A percentile compares a stretch with the other conserved stretches of the same genome.
Evolutionary conservation across 1,139 yeast genomes (phyloP).

Genomic region (Saccharomyces pastorianus): DNA sequence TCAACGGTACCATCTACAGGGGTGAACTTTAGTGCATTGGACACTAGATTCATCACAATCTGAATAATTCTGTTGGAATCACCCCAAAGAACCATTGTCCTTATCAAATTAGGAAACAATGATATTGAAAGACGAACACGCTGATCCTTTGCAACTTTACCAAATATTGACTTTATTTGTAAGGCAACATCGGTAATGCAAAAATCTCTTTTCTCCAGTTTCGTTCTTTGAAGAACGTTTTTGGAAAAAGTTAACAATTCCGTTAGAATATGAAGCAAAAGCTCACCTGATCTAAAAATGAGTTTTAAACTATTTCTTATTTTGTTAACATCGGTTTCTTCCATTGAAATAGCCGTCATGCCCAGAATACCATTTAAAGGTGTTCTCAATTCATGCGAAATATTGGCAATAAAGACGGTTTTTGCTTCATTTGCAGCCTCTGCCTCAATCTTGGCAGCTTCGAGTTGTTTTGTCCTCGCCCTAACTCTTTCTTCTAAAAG

Average conservation of each 20-base stretch:
- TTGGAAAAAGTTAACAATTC: constrained; percentile 84
- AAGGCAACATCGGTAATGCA: constrained; percentile 64
- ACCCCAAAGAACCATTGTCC: constrained; percentile 64
- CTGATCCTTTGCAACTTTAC: constrained; percentile 73
- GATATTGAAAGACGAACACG: constrained; percentile 54
- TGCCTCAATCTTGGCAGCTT: constrained; percentile 81
- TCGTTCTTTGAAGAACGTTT: constrained; percentile 77
- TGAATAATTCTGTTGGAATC: constrained; percentile 84
- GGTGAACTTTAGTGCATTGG: constrained; percentile 82
- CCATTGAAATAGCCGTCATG: constrained; percentile 90
- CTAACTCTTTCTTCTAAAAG: constrained; percentile 85
- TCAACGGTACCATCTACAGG: constrained; percentile 77
- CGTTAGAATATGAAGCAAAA: constrained; percentile 76
- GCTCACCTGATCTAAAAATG: constrained; percentile 81
- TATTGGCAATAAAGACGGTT: constrained; percentile 91
- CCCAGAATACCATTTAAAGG: constrained; percentile 94
- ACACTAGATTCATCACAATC: constrained; percentile 77
- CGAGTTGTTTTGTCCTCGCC: constrained; percentile 78
- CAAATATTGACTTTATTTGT: constrained; percentile 81
- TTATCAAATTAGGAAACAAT: constrained; percentile 49
- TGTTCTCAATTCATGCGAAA: constrained; percentile 89
- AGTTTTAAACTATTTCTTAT: constrained; percentile 64
- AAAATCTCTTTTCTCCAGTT: constrained; percentile 72
- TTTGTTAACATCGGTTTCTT: constrained; percentile 59
- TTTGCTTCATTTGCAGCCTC: constrained; percentile 90